These are phyloP conservation scores for Capniomyces stellatus DNA, from an alignment of 371 early-diverging fungal genomes.

Conservation along the genomic window DNA sequence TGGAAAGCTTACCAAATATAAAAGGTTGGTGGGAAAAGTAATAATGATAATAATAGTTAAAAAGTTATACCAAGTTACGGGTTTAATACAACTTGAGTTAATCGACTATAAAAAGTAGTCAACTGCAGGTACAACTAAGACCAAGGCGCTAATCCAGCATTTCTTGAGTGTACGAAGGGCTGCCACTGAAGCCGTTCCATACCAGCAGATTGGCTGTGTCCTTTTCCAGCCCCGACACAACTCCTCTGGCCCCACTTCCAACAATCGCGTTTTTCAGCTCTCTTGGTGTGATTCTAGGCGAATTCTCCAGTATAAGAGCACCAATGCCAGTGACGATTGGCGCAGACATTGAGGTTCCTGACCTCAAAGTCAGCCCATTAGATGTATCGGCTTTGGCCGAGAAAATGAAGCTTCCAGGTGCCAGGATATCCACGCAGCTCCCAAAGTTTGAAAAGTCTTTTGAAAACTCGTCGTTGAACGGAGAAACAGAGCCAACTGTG, in stretches of 20 bases:
- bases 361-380: background rate
- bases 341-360: background rate
- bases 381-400: background rate
- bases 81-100: too few relatives aligned
- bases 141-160: too few relatives aligned
- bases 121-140: too few relatives aligned
- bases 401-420: background rate
- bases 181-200: background rate
- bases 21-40: too few relatives aligned
- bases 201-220: background rate
- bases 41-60: too few relatives aligned
- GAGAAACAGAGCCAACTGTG: background rate
- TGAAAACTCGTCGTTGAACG: background rate
- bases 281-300: background rate
- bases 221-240: background rate
- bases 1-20: too few relatives aligned
- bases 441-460: background rate
- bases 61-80: too few relatives aligned
- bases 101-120: too few relatives aligned
- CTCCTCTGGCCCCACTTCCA: background rate
- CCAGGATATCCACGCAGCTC: background rate
- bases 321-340: background rate
- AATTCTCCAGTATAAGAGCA: background rate
- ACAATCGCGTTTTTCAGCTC: background rate
- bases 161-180: too few relatives aligned